These are phyloP conservation scores for Xerophyta viscosa DNA, from an alignment of 106 monocot genomes.

Conservation along the genomic window DNA sequence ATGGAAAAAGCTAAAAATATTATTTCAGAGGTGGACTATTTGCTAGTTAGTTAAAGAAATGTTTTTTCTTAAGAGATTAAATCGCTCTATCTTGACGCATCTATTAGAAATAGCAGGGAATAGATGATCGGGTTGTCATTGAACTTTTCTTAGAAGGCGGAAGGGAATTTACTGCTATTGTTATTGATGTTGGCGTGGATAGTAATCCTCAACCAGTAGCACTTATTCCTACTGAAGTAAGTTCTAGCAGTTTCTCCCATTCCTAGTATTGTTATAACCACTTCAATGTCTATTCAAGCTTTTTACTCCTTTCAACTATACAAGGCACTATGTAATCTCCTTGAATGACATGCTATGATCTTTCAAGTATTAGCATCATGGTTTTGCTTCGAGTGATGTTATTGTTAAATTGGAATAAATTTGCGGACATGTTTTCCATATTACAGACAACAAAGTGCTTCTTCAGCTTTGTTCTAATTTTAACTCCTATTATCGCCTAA, in stretches of 20 bases:
- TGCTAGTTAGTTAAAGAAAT: neutral
- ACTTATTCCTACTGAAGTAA: constrained; percentile 85
- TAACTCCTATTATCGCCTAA: too few relatives aligned
- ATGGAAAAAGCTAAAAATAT: constrained; percentile 57
- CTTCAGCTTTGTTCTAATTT: too few relatives aligned
- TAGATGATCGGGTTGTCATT: constrained; percentile 31
- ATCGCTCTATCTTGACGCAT: neutral
- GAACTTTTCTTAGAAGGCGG: constrained; percentile 85
- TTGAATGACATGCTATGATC: too few relatives aligned
- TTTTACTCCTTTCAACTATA: too few relatives aligned
- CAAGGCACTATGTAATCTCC: too few relatives aligned
- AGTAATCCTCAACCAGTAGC: constrained; percentile 50
- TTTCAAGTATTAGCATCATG: too few relatives aligned
- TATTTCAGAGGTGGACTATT: constrained; percentile 37
- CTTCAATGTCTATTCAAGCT: too few relatives aligned
- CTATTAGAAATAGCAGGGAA: neutral
- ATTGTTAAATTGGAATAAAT: too few relatives aligned
- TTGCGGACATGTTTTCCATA: too few relatives aligned
- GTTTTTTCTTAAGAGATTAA: neutral
- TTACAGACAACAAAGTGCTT: too few relatives aligned
- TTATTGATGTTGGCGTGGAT: constrained; percentile 60
- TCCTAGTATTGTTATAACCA: too few relatives aligned
- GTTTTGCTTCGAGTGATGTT: too few relatives aligned
- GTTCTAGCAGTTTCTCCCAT: constrained; percentile 1
- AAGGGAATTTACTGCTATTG: constrained; percentile 86